Conservation (phyloP, 768 basidiomycete species). For the Rhodosporidiobolus sp. region DNA sequence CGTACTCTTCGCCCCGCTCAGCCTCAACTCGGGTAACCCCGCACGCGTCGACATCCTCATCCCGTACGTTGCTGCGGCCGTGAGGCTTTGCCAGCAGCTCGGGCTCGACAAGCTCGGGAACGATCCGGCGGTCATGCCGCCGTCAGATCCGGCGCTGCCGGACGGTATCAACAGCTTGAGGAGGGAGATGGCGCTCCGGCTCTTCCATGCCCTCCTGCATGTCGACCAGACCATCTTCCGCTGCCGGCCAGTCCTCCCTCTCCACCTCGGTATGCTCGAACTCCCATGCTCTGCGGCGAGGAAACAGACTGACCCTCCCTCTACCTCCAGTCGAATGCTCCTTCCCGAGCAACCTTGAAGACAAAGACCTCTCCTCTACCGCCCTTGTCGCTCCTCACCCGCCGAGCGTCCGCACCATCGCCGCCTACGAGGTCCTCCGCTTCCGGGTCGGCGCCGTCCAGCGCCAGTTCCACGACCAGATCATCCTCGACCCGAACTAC, state of each 20-base stretch:
- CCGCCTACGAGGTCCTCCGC: slow-evolving; percentile 20
- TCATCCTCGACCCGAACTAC: slow-evolving; percentile 20
- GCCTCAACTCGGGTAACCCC: slow-evolving; percentile 25
- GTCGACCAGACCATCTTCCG: slow-evolving; percentile 29
- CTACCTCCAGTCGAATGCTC: slow-evolving; percentile 12
- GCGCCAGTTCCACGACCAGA: slow-evolving; percentile 17
- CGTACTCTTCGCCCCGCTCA: slow-evolving; percentile 21
- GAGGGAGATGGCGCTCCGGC: slow-evolving; percentile 24
- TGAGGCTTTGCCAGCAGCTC: slow-evolving; percentile 23
- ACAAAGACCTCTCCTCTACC: slow-evolving; percentile 15
- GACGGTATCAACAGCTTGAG: background rate
- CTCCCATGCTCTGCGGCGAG: background rate
- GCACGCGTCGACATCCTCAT: slow-evolving; percentile 17
- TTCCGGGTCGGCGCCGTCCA: slow-evolving; percentile 25
- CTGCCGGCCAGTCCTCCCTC: slow-evolving; percentile 20
- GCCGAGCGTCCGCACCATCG: background rate
- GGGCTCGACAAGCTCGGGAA: slow-evolving; percentile 33
- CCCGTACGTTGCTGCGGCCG: slow-evolving; percentile 12
- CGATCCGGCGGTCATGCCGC: slow-evolving; percentile 27
- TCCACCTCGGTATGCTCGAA: slow-evolving; percentile 8
- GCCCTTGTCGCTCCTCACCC: background rate
- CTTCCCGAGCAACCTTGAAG: slow-evolving; percentile 25
- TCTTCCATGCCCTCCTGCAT: slow-evolving; percentile 19
- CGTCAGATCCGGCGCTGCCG: slow-evolving; percentile 21
- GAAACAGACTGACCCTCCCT: too few species aligned